A percentile compares a stretch with the other conserved stretches of the same genome.
Evolutionary conservation across 2,329 filamentous ascomycete genomes (phyloP).

Genomic region (Pseudocercospora cruenta): DNA sequence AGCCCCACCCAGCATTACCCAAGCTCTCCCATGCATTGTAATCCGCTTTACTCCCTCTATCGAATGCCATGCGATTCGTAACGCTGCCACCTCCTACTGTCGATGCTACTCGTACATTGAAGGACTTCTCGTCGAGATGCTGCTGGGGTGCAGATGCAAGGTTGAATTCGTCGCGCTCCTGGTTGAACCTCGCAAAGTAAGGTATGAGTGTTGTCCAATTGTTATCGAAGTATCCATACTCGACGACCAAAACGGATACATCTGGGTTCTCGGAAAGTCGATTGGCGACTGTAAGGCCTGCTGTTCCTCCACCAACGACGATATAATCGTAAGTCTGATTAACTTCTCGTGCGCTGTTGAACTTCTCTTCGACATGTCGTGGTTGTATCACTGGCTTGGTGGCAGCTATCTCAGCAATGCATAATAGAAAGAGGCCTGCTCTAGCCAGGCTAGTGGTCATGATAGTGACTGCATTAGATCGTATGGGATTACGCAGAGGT

Average conservation of each 20-base stretch:
- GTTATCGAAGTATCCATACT: constrained; percentile 33
- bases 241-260: constrained; percentile 38
- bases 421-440: not conserved
- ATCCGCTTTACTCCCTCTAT: constrained; percentile 41
- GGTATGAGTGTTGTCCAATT: constrained; percentile 17
- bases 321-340: constrained; percentile 31
- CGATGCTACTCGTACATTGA: constrained; percentile 28
- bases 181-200: constrained; percentile 21
- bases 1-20: constrained; percentile 30
- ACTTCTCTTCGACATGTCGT: not conserved
- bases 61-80: constrained; percentile 46
- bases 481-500: not conserved
- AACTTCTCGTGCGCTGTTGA: not conserved
- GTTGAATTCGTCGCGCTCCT: constrained; percentile 11
- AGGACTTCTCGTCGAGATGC: constrained; percentile 30
- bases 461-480: not conserved
- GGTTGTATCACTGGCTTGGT: not conserved
- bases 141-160: constrained; percentile 19
- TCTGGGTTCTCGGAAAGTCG: constrained; percentile 34
- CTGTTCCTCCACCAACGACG: constrained; percentile 38
- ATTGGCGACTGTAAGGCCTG: constrained; percentile 34
- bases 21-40: constrained; percentile 46
- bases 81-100: constrained; percentile 43
- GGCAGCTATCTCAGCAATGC: not conserved
- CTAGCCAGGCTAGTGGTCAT: constrained; percentile 6